Percentiles rank a stretch among this genome's conserved stretches.
phyloP scores from a whole-genome alignment of 164 flowering plant species.

The Piper longum region DNA sequence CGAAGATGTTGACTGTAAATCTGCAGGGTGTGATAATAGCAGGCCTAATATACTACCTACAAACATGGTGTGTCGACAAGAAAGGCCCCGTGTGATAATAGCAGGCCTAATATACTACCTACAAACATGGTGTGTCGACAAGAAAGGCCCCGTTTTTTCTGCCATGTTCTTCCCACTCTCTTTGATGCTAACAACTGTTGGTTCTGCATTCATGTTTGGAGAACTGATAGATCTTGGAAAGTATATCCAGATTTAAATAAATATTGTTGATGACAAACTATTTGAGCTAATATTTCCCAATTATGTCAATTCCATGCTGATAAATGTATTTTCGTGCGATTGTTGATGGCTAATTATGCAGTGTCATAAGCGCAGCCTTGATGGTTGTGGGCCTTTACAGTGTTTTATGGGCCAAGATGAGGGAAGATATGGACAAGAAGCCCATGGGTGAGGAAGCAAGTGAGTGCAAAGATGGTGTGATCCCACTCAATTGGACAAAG shows the following conservation, averaged over 20 bases:
- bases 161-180: conserved; percentile 14
- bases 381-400: conserved; percentile 6
- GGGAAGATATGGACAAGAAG: conserved; percentile 1
- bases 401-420: conserved; percentile 13
- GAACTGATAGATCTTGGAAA: conserved; percentile 14
- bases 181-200: conserved; percentile 8
- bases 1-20: background rate
- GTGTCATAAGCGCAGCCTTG: conserved; percentile 7
- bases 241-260: background rate
- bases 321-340: background rate
- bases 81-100: conserved; percentile 13
- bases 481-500: too few species aligned
- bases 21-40: conserved; percentile 7
- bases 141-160: conserved; percentile 16
- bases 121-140: conserved; percentile 15
- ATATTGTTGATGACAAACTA: background rate
- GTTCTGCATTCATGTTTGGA: conserved; percentile 10
- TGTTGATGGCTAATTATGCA: background rate
- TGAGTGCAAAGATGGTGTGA: background rate
- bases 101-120: conserved; percentile 7
- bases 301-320: background rate
- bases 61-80: conserved; percentile 16
- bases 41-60: conserved; percentile 7
- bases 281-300: background rate
- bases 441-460: background rate